A percentile compares a stretch with the other conserved stretches of the same genome.
Evolutionary conservation across 176 grass and related monocot genomes (phyloP).

Genomic region (Paspalum notatum): DNA sequence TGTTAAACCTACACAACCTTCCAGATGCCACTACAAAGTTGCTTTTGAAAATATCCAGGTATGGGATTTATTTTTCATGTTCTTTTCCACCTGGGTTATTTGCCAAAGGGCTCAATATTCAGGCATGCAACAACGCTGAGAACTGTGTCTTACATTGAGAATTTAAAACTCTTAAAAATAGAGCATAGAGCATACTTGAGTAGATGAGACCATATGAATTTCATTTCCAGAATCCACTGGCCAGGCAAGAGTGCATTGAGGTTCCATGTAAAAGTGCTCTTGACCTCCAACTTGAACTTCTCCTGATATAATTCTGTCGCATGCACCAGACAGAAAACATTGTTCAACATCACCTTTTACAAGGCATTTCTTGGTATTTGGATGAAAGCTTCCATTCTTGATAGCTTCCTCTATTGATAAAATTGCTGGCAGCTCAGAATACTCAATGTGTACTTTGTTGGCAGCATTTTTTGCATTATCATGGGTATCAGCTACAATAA

Average conservation of each 20-base stretch:
- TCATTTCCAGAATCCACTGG: constrained; percentile 96
- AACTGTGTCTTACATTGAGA: background rate
- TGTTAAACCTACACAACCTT: background rate
- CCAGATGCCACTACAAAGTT: background rate
- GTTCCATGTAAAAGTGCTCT: constrained; percentile 98
- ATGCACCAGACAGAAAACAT: constrained; percentile 66
- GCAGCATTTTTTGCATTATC: constrained; percentile 90
- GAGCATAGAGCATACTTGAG: constrained; percentile 68
- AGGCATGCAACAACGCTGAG: background rate
- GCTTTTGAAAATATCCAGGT: constrained; percentile 14
- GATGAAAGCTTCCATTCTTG: constrained; percentile 69
- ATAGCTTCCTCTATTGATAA: constrained; percentile 89
- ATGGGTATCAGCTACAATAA: constrained; percentile 97
- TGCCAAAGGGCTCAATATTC: background rate
- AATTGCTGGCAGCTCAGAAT: constrained; percentile 82
- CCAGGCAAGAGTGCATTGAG: constrained; percentile 83
- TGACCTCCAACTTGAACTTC: constrained; percentile 85
- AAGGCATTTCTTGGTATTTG: constrained; percentile 73
- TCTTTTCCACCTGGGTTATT: constrained; percentile 18
- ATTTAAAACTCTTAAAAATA: constrained; percentile 31
- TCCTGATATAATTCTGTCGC: constrained; percentile 73
- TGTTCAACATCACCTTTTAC: constrained; percentile 78
- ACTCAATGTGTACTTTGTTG: constrained; percentile 77
- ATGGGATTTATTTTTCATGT: background rate
- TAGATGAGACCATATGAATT: constrained; percentile 98